Percentiles rank a stretch among this genome's conserved stretches.
Conservation (phyloP, 768 basidiomycete species). For the Pisolithus orientalis region DNA sequence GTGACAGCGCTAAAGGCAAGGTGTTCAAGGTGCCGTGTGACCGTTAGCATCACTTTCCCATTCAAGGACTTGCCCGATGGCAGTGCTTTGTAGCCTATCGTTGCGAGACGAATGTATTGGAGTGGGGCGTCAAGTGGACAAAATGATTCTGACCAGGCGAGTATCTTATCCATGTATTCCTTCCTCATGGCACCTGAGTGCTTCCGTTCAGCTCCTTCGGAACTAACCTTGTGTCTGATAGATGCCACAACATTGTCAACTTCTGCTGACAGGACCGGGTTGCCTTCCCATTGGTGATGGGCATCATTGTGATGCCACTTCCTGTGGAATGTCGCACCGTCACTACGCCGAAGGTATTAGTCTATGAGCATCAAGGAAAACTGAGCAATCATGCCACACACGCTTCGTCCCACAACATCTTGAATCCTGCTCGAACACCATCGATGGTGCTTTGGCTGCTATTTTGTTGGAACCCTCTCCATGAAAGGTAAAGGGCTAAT, state of each 20-base stretch:
- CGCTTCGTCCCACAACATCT: neutral
- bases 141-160: neutral
- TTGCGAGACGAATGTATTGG: neutral
- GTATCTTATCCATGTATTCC: neutral
- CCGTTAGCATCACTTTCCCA: neutral
- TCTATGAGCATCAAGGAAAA: neutral
- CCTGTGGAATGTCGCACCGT: constrained; percentile 20
- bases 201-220: constrained; percentile 14
- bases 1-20: neutral
- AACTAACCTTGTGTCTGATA: constrained; percentile 16
- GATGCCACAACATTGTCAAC: constrained; percentile 20
- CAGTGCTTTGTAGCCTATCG: neutral
- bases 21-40: neutral
- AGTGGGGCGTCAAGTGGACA: neutral
- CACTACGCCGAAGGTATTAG: constrained; percentile 4
- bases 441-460: neutral
- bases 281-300: constrained; percentile 19
- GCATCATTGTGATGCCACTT: constrained; percentile 19
- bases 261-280: constrained; percentile 20
- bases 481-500: neutral
- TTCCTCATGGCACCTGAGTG: constrained; percentile 24
- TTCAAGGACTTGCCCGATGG: neutral
- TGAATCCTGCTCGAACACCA: neutral
- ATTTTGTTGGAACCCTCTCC: neutral
- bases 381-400: neutral